Percentiles rank a stretch among this genome's conserved stretches.
phyloP scores from a whole-genome alignment of 2,329 filamentous ascomycete genomes.

The Pseudogymnoascus sp. region DNA sequence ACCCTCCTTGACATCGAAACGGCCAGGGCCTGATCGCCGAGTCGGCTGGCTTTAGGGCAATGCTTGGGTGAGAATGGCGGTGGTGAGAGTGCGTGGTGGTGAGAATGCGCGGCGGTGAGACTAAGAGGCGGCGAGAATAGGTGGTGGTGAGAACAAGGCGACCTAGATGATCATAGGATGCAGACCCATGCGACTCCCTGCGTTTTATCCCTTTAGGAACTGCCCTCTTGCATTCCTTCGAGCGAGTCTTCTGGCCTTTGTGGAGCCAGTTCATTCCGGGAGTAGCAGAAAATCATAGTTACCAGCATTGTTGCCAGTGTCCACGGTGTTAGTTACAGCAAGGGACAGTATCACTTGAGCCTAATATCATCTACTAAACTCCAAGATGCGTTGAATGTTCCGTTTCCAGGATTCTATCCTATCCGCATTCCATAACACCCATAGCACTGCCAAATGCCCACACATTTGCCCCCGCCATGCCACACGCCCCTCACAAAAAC shows the following conservation, averaged over 20 bases:
- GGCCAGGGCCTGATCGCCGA: neutral
- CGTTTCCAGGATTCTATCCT: neutral
- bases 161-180: neutral
- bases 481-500: slow-evolving; percentile 36
- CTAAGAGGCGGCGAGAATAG: neutral
- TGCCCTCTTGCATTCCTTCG: too few species aligned
- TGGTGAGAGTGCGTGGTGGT: neutral
- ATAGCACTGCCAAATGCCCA: neutral
- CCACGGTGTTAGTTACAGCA: neutral
- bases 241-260: too few species aligned
- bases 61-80: neutral
- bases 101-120: neutral
- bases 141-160: neutral
- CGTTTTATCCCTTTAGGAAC: too few species aligned
- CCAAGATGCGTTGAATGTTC: neutral
- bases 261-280: too few species aligned
- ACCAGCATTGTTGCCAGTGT: too few species aligned
- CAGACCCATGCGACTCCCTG: too few species aligned
- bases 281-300: too few species aligned
- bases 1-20: too few species aligned
- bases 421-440: neutral
- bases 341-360: neutral
- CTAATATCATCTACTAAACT: neutral
- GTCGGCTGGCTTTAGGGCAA: neutral
- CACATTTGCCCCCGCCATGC: neutral